Conservation (phyloP, 768 basidiomycete genomes). For the Mycena amicta region DNA sequence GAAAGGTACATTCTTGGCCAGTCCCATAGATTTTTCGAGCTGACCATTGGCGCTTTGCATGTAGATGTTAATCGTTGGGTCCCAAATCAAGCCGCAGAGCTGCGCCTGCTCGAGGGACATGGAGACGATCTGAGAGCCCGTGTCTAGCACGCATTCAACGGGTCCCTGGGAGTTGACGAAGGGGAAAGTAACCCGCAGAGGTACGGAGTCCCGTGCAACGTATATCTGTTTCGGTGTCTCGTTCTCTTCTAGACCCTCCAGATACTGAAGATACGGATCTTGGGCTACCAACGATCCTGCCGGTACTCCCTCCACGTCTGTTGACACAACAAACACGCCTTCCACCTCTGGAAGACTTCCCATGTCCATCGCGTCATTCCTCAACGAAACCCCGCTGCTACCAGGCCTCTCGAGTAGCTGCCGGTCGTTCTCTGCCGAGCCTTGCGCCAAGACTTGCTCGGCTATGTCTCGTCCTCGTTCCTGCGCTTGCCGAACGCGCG, state of each 20-base stretch:
- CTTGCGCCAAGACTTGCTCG: neutral
- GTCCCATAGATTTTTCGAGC: constrained; percentile 27
- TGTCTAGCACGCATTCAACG: constrained; percentile 29
- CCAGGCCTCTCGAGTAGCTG: neutral
- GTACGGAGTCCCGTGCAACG: constrained; percentile 7
- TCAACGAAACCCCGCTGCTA: neutral
- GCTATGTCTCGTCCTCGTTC: too few relatives aligned
- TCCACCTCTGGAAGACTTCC: constrained; percentile 6
- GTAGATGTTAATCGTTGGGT: constrained; percentile 24
- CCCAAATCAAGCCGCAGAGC: constrained; percentile 16
- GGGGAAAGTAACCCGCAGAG: constrained; percentile 10
- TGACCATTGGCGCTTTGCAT: constrained; percentile 33
- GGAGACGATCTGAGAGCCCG: constrained; percentile 32
- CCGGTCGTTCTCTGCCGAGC: neutral
- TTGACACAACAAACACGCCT: constrained; percentile 5
- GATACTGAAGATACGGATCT: constrained; percentile 13
- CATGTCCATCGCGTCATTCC: constrained; percentile 1
- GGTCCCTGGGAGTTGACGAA: constrained; percentile 22
- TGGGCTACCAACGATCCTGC: constrained; percentile 9
- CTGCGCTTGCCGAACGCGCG: neutral
- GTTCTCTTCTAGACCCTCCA: neutral
- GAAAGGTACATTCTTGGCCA: constrained; percentile 32
- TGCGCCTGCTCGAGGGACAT: constrained; percentile 23
- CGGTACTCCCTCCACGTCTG: constrained; percentile 4
- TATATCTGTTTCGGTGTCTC: constrained; percentile 11